phyloP scores from a whole-genome alignment of 768 basidiomycete species.

The Phaffia australis region DNA sequence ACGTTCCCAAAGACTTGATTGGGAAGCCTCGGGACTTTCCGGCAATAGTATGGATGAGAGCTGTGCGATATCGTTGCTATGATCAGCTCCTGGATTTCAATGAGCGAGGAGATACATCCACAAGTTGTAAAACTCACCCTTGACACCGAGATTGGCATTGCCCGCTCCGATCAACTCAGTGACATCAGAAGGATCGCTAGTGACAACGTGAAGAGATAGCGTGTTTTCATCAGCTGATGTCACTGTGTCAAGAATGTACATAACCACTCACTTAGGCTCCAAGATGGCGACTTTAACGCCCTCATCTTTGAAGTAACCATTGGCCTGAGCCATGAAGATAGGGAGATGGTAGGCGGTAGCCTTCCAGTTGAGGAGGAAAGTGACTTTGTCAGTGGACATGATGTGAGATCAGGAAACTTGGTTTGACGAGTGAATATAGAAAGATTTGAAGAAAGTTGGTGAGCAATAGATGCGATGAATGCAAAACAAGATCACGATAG shows the following conservation, averaged over 20 bases:
- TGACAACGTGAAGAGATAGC: neutral
- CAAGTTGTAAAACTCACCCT: constrained; percentile 11
- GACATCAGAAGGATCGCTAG: constrained; percentile 29
- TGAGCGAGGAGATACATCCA: no score
- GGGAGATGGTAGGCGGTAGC: constrained; percentile 31
- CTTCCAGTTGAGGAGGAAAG: constrained; percentile 28
- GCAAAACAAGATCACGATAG: no score
- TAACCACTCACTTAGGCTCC: constrained; percentile 17
- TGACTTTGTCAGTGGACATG: constrained; percentile 28
- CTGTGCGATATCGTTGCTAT: no score
- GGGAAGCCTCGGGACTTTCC: constrained; percentile 28
- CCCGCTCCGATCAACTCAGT: constrained; percentile 27
- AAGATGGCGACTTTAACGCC: constrained; percentile 32
- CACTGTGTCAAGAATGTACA: no score
- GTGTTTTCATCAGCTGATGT: no score
- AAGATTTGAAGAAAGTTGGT: no score
- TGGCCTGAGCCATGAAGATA: constrained; percentile 29
- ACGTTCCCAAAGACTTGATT: constrained; percentile 28
- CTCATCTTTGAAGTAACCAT: constrained; percentile 30
- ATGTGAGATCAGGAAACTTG: neutral
- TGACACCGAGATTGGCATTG: constrained; percentile 27
- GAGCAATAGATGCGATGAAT: no score
- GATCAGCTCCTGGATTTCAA: no score
- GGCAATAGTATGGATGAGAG: constrained; percentile 32
- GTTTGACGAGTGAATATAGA: neutral